phyloP scores from a whole-genome alignment of 805 yeast species.

The Suhomyces kilbournensis region DNA sequence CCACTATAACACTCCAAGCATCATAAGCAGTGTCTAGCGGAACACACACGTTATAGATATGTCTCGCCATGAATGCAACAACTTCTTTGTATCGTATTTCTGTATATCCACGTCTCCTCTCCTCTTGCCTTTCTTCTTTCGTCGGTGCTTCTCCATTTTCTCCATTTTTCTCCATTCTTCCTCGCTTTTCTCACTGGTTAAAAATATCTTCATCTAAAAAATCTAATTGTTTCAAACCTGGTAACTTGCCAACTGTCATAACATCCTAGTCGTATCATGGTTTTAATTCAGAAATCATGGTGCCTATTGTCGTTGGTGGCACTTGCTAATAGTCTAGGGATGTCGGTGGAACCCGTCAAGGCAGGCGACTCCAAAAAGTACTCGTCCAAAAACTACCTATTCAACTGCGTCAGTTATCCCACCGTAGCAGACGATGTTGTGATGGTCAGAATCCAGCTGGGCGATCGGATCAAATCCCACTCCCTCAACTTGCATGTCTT shows the following conservation, averaged over 20 bases:
- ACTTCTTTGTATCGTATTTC: not conserved
- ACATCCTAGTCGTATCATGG: not conserved
- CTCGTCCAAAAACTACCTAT: slow-evolving; percentile 28
- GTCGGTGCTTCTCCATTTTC: not conserved
- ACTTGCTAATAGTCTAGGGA: slow-evolving; percentile 27
- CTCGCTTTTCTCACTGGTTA: not conserved
- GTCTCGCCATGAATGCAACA: not conserved
- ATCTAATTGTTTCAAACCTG: not conserved
- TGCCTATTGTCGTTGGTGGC: not conserved
- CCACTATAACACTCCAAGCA: too few relatives aligned
- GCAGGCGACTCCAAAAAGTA: slow-evolving; percentile 27
- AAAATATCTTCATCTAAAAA: not conserved
- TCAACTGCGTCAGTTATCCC: slow-evolving; percentile 35
- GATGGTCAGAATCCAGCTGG: slow-evolving; percentile 29
- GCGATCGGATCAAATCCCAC: slow-evolving; percentile 33
- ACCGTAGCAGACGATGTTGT: slow-evolving; percentile 38
- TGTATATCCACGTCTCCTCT: not conserved
- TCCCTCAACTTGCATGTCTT: slow-evolving; percentile 33
- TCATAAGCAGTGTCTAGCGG: not conserved
- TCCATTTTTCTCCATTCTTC: not conserved
- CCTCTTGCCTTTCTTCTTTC: not conserved
- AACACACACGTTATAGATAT: too few relatives aligned
- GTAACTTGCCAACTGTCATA: not conserved
- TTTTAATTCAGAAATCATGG: not conserved
- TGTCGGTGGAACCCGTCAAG: slow-evolving; percentile 32